Evolutionary conservation across 192 early-diverging fungal species (phyloP).

Genomic region (Paraglomus brasilianum): DNA sequence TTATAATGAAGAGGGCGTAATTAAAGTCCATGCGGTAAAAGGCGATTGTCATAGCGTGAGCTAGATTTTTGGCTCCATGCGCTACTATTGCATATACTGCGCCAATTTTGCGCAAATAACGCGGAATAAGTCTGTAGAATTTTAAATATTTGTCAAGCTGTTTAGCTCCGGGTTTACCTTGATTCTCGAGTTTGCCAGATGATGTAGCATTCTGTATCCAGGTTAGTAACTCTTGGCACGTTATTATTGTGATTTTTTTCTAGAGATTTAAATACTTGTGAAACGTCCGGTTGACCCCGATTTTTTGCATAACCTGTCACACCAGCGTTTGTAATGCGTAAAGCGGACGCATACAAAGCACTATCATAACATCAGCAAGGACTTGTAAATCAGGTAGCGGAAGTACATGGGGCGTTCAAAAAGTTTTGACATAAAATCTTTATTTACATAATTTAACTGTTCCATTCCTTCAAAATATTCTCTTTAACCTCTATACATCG

Average conservation of each 20-base stretch:
- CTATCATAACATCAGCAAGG: slow-evolving; percentile 25
- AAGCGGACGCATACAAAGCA: slow-evolving; percentile 20
- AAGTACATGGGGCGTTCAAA: too few species aligned
- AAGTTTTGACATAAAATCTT: too few species aligned
- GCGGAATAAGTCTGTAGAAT: slow-evolving; percentile 2
- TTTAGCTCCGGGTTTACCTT: background rate
- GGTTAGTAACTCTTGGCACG: background rate
- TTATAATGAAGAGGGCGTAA: too few species aligned
- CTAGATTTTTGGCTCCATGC: slow-evolving; percentile 18
- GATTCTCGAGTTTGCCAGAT: background rate
- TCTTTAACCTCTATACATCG: too few species aligned
- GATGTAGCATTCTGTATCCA: slow-evolving; percentile 23
- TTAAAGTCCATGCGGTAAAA: too few species aligned
- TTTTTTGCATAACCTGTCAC: slow-evolving; percentile 14
- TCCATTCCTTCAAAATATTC: too few species aligned
- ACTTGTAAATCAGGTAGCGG: background rate
- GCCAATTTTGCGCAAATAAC: slow-evolving; percentile 10
- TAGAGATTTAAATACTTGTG: slow-evolving; percentile 3
- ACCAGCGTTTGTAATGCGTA: slow-evolving; percentile 5
- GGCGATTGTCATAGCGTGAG: slow-evolving; percentile 22
- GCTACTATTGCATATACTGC: slow-evolving; percentile 9
- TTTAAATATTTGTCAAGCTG: slow-evolving; percentile 9
- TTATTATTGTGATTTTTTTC: slow-evolving; percentile 1
- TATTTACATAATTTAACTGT: too few species aligned
- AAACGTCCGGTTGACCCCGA: background rate